Base-by-base conservation (phyloP, 192 early-diverging fungal species). In the Jimgerdemannia lactiflua region DNA sequence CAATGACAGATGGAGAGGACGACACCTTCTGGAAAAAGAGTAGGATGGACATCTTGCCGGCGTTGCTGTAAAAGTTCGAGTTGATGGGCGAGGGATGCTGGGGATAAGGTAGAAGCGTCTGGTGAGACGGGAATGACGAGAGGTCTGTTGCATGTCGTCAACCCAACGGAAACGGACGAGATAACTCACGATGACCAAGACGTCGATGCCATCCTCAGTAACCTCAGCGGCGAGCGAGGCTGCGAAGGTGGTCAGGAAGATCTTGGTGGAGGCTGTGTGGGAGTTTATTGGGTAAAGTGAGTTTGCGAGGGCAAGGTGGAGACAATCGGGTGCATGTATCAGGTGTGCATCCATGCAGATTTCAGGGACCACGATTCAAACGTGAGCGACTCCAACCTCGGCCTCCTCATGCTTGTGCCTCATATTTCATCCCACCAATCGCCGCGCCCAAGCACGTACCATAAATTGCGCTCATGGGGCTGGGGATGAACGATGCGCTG, bases 31-130 rank as follows among this genome's bases (percentile, higher is more conserved):
- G 79, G 41, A 85, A 77, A 20, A 77, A 69, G 14, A 70, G 66
- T 11, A 88, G 70, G 20, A 79, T 72, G 59, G 83, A 85, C 84
- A 82, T 85, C 59, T 80, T 75, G 39, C 85, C 83, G 41, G 85
- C 84, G 43, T 88, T 88, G 49, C 80, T 69, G 73, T 88, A 90
- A 69, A 90, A 90, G 65, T 83, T 86, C 71, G 89, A 88, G 49
- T 82, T 70, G 73, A 85, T 85, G 71, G 89, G 86, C 40, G 78
- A 79, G 72, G 88, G 88, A 71, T 90, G 88, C 73, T 83, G 72
- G 6, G 18, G 67, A 74, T 20, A 8, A 3, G 69, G 42, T 43
- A 43, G 17, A 73, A 59, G 20, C 0, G 19, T 64, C 43, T 8
- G 65, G 7, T 17, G 0, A 40, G 39, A 3, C n/a, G 17, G n/a